These are phyloP conservation scores for Penicillium freii DNA, from an alignment of 2,329 filamentous ascomycete genomes.

Conservation along the genomic window DNA sequence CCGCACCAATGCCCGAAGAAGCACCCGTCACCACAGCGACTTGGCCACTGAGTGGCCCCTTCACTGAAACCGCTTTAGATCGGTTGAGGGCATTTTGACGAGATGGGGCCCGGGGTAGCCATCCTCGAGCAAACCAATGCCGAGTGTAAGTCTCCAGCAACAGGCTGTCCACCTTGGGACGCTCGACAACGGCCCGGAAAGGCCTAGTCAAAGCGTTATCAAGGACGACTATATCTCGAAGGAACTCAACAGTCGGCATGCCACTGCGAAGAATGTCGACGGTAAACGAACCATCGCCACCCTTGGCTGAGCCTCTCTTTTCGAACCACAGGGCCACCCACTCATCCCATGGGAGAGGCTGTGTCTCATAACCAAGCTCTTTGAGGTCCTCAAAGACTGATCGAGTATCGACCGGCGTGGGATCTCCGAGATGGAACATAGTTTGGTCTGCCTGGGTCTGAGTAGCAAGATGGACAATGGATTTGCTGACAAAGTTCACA, in stretches of 20 bases:
- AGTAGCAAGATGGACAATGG: conserved; percentile 68
- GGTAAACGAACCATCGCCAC: conserved; percentile 70
- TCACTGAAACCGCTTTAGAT: conserved; percentile 45
- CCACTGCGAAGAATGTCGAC: conserved; percentile 76
- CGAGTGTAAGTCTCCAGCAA: conserved; percentile 76
- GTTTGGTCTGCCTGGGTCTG: conserved; percentile 61
- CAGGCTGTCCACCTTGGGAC: conserved; percentile 66
- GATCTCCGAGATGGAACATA: conserved; percentile 73
- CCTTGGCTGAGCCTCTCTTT: conserved; percentile 62
- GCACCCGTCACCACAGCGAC: conserved; percentile 77
- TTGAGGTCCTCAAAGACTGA: conserved; percentile 63
- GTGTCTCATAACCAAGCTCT: conserved; percentile 68
- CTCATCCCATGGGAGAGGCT: conserved; percentile 65
- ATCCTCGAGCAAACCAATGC: conserved; percentile 77
- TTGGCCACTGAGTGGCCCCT: conserved; percentile 63
- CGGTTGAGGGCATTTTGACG: conserved; percentile 49
- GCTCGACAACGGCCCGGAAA: conserved; percentile 56
- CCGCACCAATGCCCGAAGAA: conserved; percentile 75
- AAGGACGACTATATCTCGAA: conserved; percentile 69
- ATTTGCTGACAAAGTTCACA: conserved; percentile 74
- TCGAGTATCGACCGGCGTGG: conserved; percentile 65
- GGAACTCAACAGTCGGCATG: conserved; percentile 72
- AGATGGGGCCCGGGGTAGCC: conserved; percentile 64
- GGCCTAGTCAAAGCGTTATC: conserved; percentile 68
- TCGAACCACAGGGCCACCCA: conserved; percentile 74